phyloP scores from a whole-genome alignment of 164 flowering plant species.

The Magnolia sinica region DNA sequence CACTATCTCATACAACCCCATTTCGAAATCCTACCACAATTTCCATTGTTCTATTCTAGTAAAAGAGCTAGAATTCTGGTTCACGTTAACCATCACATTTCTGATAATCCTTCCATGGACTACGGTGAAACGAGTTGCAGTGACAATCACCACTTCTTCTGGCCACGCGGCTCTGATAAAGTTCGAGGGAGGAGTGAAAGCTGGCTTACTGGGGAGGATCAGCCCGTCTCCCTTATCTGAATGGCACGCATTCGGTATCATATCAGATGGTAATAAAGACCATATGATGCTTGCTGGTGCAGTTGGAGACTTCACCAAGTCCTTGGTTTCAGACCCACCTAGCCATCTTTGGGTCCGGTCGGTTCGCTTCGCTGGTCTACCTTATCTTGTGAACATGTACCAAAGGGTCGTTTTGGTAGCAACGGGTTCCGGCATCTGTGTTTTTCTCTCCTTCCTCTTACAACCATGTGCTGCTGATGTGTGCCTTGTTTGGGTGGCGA shows the following conservation, averaged over 20 bases:
- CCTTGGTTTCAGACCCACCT: slow-evolving; percentile 57
- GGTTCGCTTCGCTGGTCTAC: slow-evolving; percentile 67
- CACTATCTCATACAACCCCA: slow-evolving; percentile 42
- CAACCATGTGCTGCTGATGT: slow-evolving; percentile 53
- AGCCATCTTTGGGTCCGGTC: slow-evolving; percentile 59
- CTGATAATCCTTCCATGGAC: slow-evolving; percentile 65
- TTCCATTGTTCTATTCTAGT: slow-evolving; percentile 22
- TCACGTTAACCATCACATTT: slow-evolving; percentile 46
- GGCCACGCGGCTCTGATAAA: slow-evolving; percentile 61
- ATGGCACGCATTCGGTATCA: slow-evolving; percentile 80
- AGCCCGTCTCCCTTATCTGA: slow-evolving; percentile 67
- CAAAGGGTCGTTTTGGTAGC: slow-evolving; percentile 54
- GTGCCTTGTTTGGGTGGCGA: slow-evolving; percentile 64
- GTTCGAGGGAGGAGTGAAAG: slow-evolving; percentile 51
- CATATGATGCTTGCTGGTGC: slow-evolving; percentile 84
- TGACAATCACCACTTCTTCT: slow-evolving; percentile 42
- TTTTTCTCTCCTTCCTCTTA: slow-evolving; percentile 54
- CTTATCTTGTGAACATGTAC: slow-evolving; percentile 62
- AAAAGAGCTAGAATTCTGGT: slow-evolving; percentile 53
- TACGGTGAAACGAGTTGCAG: slow-evolving; percentile 47
- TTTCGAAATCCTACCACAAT: slow-evolving; percentile 26
- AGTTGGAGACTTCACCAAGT: slow-evolving; percentile 73
- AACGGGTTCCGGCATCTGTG: slow-evolving; percentile 67
- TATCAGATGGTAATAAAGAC: slow-evolving; percentile 49
- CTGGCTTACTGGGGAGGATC: slow-evolving; percentile 60